phyloP scores from a whole-genome alignment of 257 asterid genomes.

The Paulownia fortunei region DNA sequence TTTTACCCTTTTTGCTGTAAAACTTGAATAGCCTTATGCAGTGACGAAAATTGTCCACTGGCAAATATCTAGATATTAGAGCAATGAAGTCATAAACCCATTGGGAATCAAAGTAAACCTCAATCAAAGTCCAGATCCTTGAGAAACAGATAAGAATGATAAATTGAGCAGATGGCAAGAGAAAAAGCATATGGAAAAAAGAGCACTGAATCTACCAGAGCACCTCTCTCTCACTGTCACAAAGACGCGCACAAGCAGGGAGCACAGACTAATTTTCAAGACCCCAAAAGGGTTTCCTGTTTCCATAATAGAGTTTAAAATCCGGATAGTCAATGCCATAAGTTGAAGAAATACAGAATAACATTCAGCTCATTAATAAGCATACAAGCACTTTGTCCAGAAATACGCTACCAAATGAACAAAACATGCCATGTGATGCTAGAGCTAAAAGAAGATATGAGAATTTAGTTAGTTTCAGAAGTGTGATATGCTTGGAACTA shows the following conservation, averaged over 20 bases:
- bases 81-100: too few species aligned
- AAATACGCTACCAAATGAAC: background rate
- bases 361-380: background rate
- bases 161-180: too few species aligned
- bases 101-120: too few species aligned
- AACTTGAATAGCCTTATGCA: too few species aligned
- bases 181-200: too few species aligned
- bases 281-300: background rate
- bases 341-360: background rate
- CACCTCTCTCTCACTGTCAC: background rate
- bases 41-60: too few species aligned
- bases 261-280: too few species aligned
- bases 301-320: background rate
- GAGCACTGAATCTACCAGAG: background rate
- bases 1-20: too few species aligned
- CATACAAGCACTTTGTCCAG: background rate
- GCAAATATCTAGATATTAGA: too few species aligned
- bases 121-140: too few species aligned
- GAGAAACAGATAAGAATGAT: too few species aligned
- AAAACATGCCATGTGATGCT: constrained; percentile 45
- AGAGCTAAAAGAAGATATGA: constrained; percentile 16
- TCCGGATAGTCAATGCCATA: background rate
- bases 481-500: constrained; percentile 37
- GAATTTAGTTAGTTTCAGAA: constrained; percentile 12
- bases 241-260: too few species aligned